Evolutionary conservation across 805 yeast species (phyloP), one percentile per base, ranked within the genome.

Genomic region (Lachancea dasiensis): DNA sequence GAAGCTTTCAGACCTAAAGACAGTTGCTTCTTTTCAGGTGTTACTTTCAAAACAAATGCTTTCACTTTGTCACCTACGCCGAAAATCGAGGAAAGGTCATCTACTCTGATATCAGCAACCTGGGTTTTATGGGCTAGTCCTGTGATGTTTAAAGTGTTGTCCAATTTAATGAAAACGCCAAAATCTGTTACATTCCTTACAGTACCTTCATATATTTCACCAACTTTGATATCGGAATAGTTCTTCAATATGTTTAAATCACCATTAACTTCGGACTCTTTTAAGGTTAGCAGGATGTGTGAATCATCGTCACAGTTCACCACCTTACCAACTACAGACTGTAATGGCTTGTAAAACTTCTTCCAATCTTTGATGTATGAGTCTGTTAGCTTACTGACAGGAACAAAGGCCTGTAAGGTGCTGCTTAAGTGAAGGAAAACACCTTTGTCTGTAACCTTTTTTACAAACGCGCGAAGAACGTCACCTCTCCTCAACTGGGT

Each of bases 1-100:
- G 95, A 84, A 2, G 97, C 97, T 67, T 87, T 90, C 89, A 90
- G 80, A 46, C 97, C 96, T 44, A 90, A 71, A 1, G 95, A 79
- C 15, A 90, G 55, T 55, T 83, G 89, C 44, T 79, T 80, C 68
- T 82, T 86, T 8, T 68, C 76, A 1, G 49, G 39, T 51, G 83
- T 79, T 22, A 81, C 67, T 21, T 68, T 72, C 49, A 89, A 67
- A 26, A 90, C 70, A 64, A 81, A 82, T 24, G 86, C 95, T 64
- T 86, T 86, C 30, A 90, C 97, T 45, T 81, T 72, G 56, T 90
- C 97, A 47, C 97, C 97, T 51, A 77, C 85, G 38, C 83, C 81
- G 60, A 90, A 90, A 40, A 90, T 69, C 10, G 77, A 67, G 30
- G 68, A 56, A 19, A 83, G 60, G 50, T 86, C 77, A 27, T 71